These are phyloP conservation scores for Paecilomyces variotii DNA, from an alignment of 2,329 filamentous ascomycete species.

Conservation along the genomic window DNA sequence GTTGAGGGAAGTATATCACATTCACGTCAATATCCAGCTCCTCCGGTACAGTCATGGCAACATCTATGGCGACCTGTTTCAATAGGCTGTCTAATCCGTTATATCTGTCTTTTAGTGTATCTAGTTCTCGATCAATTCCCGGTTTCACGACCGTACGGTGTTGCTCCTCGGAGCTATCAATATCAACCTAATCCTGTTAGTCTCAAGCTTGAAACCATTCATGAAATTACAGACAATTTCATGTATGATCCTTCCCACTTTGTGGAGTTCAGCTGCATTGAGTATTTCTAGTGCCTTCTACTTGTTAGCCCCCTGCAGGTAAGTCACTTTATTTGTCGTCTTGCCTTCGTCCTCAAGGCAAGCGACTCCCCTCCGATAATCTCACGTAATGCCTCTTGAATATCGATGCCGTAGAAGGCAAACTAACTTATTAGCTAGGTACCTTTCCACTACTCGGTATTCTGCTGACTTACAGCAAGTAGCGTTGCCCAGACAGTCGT, in stretches of 20 bases:
- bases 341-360: conserved; percentile 47
- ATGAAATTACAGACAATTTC: conserved; percentile 43
- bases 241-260: conserved; percentile 62
- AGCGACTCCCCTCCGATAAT: conserved; percentile 48
- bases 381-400: conserved; percentile 57
- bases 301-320: not conserved
- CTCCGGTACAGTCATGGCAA: conserved; percentile 56
- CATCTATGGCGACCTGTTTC: conserved; percentile 55
- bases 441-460: not conserved
- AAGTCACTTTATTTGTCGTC: not conserved
- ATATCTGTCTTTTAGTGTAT: conserved; percentile 69
- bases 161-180: conserved; percentile 64
- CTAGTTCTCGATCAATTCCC: conserved; percentile 66
- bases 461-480: conserved; percentile 36
- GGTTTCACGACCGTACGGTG: conserved; percentile 64
- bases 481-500: conserved; percentile 68
- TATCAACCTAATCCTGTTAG: conserved; percentile 54
- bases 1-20: conserved; percentile 83
- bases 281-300: conserved; percentile 52
- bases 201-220: not conserved
- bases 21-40: conserved; percentile 51
- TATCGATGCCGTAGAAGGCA: conserved; percentile 59
- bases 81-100: conserved; percentile 70
- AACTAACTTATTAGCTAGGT: conserved; percentile 45
- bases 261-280: conserved; percentile 50